phyloP scores from a whole-genome alignment of 2,329 filamentous ascomycete genomes.

The Domatiomyces catenatus region DNA sequence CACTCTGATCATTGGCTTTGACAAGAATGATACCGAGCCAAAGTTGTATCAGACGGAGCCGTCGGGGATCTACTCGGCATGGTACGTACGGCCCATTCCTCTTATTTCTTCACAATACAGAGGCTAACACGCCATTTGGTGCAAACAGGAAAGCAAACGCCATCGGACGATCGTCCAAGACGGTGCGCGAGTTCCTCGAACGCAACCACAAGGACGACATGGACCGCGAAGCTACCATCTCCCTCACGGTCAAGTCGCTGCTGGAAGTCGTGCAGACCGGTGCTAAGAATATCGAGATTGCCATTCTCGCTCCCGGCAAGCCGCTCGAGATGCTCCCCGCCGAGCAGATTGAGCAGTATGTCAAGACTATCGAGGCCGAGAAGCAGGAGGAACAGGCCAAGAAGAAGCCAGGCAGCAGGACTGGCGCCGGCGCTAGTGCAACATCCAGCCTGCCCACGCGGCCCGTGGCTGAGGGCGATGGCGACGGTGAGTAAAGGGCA shows the following conservation, averaged over 20 bases:
- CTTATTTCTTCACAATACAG: conserved; percentile 2
- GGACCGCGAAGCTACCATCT: conserved; percentile 90
- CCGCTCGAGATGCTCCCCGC: conserved; percentile 82
- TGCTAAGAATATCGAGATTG: conserved; percentile 99
- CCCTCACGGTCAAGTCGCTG: conserved; percentile 93
- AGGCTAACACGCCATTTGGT: conserved; percentile 13
- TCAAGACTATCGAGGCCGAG: conserved; percentile 98
- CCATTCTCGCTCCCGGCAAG: conserved; percentile 90
- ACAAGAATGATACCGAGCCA: conserved; percentile 76
- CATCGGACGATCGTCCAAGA: conserved; percentile 96
- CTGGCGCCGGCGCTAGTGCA: conserved; percentile 23
- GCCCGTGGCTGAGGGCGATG: conserved; percentile 30
- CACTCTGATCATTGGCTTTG: conserved; percentile 95
- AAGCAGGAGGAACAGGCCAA: conserved; percentile 97
- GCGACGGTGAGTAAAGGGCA: conserved; percentile 8
- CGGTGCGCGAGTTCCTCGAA: conserved; percentile 94
- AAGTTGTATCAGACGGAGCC: conserved; percentile 96
- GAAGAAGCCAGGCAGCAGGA: conserved; percentile 68
- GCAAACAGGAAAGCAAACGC: conserved; percentile 96
- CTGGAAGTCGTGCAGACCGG: conserved; percentile 97
- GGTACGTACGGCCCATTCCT: conserved; percentile 41
- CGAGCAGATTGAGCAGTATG: conserved; percentile 91
- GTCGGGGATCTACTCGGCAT: conserved; percentile 98
- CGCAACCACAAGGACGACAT: conserved; percentile 97
- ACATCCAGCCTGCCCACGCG: conserved; percentile 56